These are phyloP conservation scores for Apiospora phragmitis DNA, from an alignment of 2,329 filamentous ascomycete species.

Conservation along the genomic window DNA sequence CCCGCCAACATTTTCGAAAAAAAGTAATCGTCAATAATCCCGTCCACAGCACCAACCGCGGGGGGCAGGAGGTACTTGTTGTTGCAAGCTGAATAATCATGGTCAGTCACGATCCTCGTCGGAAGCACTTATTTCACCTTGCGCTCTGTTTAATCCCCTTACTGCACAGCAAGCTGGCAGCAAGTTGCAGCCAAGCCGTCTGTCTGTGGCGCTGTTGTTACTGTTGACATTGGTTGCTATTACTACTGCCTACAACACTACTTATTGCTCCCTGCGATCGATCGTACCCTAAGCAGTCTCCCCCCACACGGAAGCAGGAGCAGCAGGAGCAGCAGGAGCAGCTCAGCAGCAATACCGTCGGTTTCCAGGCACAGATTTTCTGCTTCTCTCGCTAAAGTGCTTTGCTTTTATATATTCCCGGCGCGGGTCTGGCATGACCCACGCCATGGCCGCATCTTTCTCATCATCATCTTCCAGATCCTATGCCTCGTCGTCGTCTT, in stretches of 20 bases:
- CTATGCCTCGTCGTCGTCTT: constrained; percentile 49
- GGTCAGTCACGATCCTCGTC: background rate
- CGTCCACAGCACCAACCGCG: background rate
- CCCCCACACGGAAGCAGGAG: constrained; percentile 2
- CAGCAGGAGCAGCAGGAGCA: background rate
- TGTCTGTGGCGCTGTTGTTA: background rate
- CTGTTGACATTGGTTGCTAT: background rate
- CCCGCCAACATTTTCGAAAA: background rate
- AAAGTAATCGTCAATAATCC: background rate
- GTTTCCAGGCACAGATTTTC: background rate
- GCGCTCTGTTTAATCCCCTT: background rate
- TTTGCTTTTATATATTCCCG: background rate
- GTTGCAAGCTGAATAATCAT: constrained; percentile 7
- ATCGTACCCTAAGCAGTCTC: background rate
- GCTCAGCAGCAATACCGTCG: background rate
- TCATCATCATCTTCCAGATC: constrained; percentile 40
- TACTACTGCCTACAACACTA: background rate
- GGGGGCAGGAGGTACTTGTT: background rate
- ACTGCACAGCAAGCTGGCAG: background rate
- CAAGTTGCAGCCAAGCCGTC: background rate
- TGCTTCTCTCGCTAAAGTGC: constrained; percentile 6
- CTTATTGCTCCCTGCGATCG: background rate
- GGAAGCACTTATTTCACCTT: background rate
- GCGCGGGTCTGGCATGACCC: constrained; percentile 1
- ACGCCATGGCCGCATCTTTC: constrained; percentile 15